Evolutionary conservation across 345 rosid genomes (phyloP), one percentile per base, ranked within the genome.

Genomic region (Syzygium oleosum): DNA sequence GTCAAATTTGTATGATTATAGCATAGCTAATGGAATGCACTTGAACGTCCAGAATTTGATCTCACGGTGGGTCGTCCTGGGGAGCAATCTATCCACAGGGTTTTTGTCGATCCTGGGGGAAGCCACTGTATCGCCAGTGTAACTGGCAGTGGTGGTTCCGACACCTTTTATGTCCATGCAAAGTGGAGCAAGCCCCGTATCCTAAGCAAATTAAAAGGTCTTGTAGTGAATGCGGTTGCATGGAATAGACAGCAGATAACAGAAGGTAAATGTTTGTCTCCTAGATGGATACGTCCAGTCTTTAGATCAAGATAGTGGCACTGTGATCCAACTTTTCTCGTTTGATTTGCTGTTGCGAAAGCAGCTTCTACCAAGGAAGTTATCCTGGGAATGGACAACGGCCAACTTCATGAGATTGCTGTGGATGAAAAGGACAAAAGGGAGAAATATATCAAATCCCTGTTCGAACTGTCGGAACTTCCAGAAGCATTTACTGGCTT

Each of bases 401-500:
- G 99, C 86, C 99, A 98, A 91, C 95, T 98, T 52, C 91, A 92
- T 91, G 99, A 97, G 92, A 93, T 98, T 90, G 92, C 98, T 61
- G 99, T 98, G 63, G 99, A 98, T 88, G 99, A 98, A 93, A 98
- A 96, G 92, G 99, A 98, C 90, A 98, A 96, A 92, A 95, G 92
- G 89, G 99, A 98, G 93, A 98, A 98, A 88, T 94, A 96, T 90
- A 89, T 97, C 73, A 98, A 96, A 88, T 93, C 95, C 89, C 92
- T 96, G 78, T 98, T 92, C 90, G 95, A 96, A 86, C 89, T 96
- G 52, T 88, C 90, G 31, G 99, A 98, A 89, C 98, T 98, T 89
- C 98, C 99, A 0, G 97, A 96, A 90, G 98, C 99, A 89, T 92
- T 98, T 88, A 96, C 94, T 94, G 99, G 93, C 46, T 93, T 98